A percentile compares a stretch with the other conserved stretches of the same genome.
phyloP scores from a whole-genome alignment of 2,329 filamentous ascomycete genomes.

The Nigrospora oryzae region DNA sequence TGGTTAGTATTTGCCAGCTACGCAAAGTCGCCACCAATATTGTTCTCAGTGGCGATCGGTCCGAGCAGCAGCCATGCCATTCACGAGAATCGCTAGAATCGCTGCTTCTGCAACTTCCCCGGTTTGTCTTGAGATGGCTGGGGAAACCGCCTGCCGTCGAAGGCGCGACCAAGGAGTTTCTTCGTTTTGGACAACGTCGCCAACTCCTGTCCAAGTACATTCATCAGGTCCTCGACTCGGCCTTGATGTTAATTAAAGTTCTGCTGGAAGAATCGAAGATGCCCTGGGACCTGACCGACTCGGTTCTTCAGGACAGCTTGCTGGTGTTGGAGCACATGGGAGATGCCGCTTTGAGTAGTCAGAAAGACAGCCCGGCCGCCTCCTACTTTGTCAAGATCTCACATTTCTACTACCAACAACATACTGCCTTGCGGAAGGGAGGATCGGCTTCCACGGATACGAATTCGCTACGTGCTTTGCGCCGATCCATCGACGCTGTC shows the following conservation, averaged over 20 bases:
- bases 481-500: slow-evolving; percentile 55
- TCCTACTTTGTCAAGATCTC: slow-evolving; percentile 59
- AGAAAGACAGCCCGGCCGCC: slow-evolving; percentile 19
- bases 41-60: slow-evolving; percentile 21
- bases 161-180: slow-evolving; percentile 44
- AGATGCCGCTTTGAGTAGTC: slow-evolving; percentile 18
- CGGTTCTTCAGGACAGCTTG: slow-evolving; percentile 47
- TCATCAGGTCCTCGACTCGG: slow-evolving; percentile 51
- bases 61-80: slow-evolving; percentile 5
- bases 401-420: slow-evolving; percentile 61
- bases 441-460: slow-evolving; percentile 29
- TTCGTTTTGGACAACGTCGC: slow-evolving; percentile 54
- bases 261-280: slow-evolving; percentile 37
- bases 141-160: slow-evolving; percentile 45
- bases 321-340: slow-evolving; percentile 45
- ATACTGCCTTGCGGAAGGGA: slow-evolving; percentile 40
- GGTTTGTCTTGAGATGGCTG: slow-evolving; percentile 53
- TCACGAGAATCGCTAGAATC: slow-evolving; percentile 36
- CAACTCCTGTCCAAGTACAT: slow-evolving; percentile 42
- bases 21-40: slow-evolving; percentile 45
- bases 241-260: slow-evolving; percentile 46
- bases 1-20: slow-evolving; percentile 45
- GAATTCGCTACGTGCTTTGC: slow-evolving; percentile 46
- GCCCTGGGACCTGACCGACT: slow-evolving; percentile 47
- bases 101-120: slow-evolving; percentile 49